Evolutionary conservation across 805 yeast genomes (phyloP), one percentile per base, ranked within the genome.

Genomic region (Jamesozyma spencerorum): DNA sequence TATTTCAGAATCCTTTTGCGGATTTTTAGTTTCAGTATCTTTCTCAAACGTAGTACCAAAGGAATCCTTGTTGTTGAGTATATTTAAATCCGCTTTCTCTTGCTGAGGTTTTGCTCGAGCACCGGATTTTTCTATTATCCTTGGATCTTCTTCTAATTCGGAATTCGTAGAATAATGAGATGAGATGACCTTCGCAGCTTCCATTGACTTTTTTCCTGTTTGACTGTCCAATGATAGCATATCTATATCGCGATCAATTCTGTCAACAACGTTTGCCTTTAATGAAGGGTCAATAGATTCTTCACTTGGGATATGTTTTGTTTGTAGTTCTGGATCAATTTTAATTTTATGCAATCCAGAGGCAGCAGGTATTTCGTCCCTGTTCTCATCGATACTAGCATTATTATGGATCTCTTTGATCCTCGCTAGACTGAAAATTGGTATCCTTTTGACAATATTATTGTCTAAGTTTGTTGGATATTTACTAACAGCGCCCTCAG

Each of bases 341-440:
- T 31, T 41, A 12, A 32, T 30, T 4, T 8, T 12, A 15, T 36
- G 31, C 2, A 3, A 8, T 29, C 24, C 31, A 3, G 17, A 5
- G 3, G n/a, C 18, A 22, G 30, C 32, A 11, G n/a, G 18, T 13
- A 17, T n/a, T 2, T 20, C 14, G 12, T 7, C 2, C 17, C 31
- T 37, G 10, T 12, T 11, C 14, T 38, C 37, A 10, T 30, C 34
- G 27, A 29, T 13, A n/a, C 14, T 28, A 12, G 41, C 41, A 12
- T 33, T 29, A 17, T 27, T 13, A 18, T 47, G 47, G 19, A 48
- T 35, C 22, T 46, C 38, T 34, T 44, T 50, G 28, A 50, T 46
- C 13, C 45, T 47, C 11, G 53, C 41, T 24, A 54, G 33, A 28
- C 50, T 50, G 41, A 57, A 57, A 6, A 55, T 44, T 2, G 60